Base-by-base conservation (phyloP, 2,329 filamentous ascomycete genomes). In the Bisporella sp. region DNA sequence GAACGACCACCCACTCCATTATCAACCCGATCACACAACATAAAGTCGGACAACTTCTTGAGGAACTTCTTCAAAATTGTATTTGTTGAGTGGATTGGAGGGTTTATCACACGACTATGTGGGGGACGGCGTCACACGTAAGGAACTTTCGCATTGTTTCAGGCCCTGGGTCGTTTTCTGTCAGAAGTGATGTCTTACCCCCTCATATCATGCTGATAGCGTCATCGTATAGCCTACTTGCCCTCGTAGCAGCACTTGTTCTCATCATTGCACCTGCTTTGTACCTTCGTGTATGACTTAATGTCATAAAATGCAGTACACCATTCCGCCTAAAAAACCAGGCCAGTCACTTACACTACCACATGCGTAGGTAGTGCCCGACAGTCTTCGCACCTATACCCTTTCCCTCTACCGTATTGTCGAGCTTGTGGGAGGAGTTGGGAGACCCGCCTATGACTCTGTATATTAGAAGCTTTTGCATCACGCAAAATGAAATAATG, bases 51-150 rank as follows among this genome's bases (percentile, higher is more conserved):
- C 43, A 62, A 58, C 46, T 57, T 63, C 41, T 40, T 68, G 41
- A 61, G 60, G 46, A 59, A 56, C 30, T 64, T 68, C 55, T 67
- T 61, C 56, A 59, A 60, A 47, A 52, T 65, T 13, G 54, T 68
- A 13, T 65, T 67, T 45, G 60, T 68, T 29, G 62, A 65, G 32
- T 68, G 65, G 66, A 64, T 68, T 44, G 66, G 66, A 41, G 64
- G 63, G 42, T 47, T 68, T 7, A 50, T 65, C 21, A 51, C 49
- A 41, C 56, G 55, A 47, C 46, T 64, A 28, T 63, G 61, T 48
- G 63, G 63, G 52, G 57, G 58, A 39, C 52, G 54, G 49, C 58
- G 56, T 50, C 54, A 58, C 45, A 52, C 58, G 59, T 63, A 64
- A 63, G 61, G 49, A 51, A 40, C 30, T 30, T 35, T 21, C 30